These are phyloP conservation scores for Xylaria flabelliformis DNA, from an alignment of 495 filamentous ascomycete species.

Conservation along the genomic window DNA sequence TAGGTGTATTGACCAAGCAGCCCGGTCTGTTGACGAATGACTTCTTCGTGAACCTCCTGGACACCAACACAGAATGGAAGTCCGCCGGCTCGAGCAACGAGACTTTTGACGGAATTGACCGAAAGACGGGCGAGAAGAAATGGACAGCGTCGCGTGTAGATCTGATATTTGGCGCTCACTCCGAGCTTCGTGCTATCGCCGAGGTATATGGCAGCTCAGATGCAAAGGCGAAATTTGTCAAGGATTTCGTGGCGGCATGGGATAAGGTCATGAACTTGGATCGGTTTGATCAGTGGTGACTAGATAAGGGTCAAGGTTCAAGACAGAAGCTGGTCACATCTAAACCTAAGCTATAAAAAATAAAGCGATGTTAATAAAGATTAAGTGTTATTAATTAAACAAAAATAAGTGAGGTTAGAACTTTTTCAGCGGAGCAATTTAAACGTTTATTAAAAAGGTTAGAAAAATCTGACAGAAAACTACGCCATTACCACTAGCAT, in stretches of 20 bases:
- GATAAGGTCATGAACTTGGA: conserved; percentile 75
- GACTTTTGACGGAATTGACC: conserved; percentile 66
- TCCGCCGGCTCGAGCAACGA: conserved; percentile 54
- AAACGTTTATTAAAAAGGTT: too few species aligned
- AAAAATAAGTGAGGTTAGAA: too few species aligned
- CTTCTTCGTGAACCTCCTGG: conserved; percentile 77
- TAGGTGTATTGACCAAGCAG: conserved; percentile 67
- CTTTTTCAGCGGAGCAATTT: too few species aligned
- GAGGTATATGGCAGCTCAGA: conserved; percentile 65
- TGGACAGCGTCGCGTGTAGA: conserved; percentile 73
- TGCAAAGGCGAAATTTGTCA: conserved; percentile 59
- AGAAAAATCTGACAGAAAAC: too few species aligned
- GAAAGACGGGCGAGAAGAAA: conserved; percentile 69
- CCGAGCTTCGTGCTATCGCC: conserved; percentile 71
- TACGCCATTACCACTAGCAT: too few species aligned
- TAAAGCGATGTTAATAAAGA: too few species aligned
- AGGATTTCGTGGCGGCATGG: conserved; percentile 75
- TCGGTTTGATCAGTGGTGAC: conserved; percentile 58
- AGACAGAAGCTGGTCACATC: neutral
- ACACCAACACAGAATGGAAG: conserved; percentile 69
- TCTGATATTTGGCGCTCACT: conserved; percentile 71
- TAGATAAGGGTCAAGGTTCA: neutral
- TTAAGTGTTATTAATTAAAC: too few species aligned
- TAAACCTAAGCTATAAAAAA: conserved; percentile 2
- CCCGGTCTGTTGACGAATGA: conserved; percentile 74